Base-by-base conservation (phyloP, 129 eudicot species). In the Arctium lappa region DNA sequence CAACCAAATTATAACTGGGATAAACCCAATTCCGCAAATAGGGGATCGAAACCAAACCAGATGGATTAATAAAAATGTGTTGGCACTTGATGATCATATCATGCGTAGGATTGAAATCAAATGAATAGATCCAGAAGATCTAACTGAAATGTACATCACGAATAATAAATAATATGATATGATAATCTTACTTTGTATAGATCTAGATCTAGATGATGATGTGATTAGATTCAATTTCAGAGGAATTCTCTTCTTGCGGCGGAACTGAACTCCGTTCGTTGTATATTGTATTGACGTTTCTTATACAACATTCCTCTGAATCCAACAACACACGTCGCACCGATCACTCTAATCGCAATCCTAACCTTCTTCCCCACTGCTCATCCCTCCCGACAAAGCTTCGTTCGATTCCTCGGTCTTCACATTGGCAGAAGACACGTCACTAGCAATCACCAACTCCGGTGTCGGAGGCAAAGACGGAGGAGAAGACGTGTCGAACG, bases 1-100 rank as follows among this genome's bases (percentile, higher is more conserved):
- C 98, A 5, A 90, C 87, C 50, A 94, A 66, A 87, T 95, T 95
- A 18, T 96, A 91, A 31, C 94, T 80, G 0, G 97, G 27, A 22
- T 22, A 22, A 22, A 22, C 27, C 97, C 97, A 95, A 82, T 89
- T 89, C 1, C 85, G 94, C 72, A 95, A 62, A 62, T 92, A 95
- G 7, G 94, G 93, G 18, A 91, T 86, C 0, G 91, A 75, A 72
- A 95, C 97, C 69, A 88, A 22, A 22, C 27, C 27, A 22, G 27
- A 22, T 22, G 27, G 27, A 22, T 22, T 22, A 22, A 22, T 22
- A 80, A 13, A 34, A 34, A 3, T 1, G 27, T 22, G 27, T 22
- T 22, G 27, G 27, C 27, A 22, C 27, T 22, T 22, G 27, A 22
- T 22, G 27, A 22, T 22, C 27, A 22, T 22, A 22, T 22, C 27